These are phyloP conservation scores for Pythium chondricola DNA, from an alignment of 352 stramenopile species.

Conservation along the genomic window DNA sequence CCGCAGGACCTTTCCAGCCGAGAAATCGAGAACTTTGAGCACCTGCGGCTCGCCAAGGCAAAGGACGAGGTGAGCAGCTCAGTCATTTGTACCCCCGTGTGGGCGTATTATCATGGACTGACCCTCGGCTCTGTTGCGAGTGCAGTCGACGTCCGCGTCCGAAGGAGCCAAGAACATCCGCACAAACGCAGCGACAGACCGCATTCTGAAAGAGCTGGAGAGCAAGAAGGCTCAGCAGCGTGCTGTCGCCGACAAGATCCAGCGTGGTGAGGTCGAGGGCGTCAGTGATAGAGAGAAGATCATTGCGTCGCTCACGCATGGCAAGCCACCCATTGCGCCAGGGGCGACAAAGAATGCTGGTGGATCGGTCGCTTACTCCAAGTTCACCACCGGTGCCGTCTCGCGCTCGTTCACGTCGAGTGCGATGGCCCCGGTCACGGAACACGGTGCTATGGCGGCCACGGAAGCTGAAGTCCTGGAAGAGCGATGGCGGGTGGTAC, in stretches of 20 bases:
- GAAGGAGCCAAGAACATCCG: conserved; percentile 54
- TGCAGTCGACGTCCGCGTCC: background rate
- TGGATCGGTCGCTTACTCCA: conserved; percentile 51
- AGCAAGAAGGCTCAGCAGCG: conserved; percentile 55
- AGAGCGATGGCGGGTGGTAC: conserved; percentile 81
- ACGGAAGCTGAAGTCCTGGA: conserved; percentile 60
- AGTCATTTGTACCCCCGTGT: too few relatives aligned
- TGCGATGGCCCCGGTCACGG: conserved; percentile 68
- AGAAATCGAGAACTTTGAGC: conserved; percentile 97
- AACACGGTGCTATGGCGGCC: conserved; percentile 40
- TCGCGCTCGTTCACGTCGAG: conserved; percentile 96
- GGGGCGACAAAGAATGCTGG: background rate
- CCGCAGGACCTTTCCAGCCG: conserved; percentile 84
- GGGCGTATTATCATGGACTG: background rate
- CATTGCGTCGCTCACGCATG: conserved; percentile 61
- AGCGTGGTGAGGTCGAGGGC: conserved; percentile 36
- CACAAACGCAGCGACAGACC: conserved; percentile 76
- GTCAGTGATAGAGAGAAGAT: conserved; percentile 77
- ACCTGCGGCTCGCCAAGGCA: conserved; percentile 70
- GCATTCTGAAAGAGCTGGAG: conserved; percentile 77
- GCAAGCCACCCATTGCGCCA: conserved; percentile 5
- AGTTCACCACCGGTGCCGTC: conserved; percentile 86
- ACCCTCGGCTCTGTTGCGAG: background rate
- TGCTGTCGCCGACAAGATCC: conserved; percentile 61
- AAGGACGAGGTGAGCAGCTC: conserved; percentile 3